Evolutionary conservation across 495 filamentous ascomycete species (phyloP).

Genomic region (Talaromyces liani): DNA sequence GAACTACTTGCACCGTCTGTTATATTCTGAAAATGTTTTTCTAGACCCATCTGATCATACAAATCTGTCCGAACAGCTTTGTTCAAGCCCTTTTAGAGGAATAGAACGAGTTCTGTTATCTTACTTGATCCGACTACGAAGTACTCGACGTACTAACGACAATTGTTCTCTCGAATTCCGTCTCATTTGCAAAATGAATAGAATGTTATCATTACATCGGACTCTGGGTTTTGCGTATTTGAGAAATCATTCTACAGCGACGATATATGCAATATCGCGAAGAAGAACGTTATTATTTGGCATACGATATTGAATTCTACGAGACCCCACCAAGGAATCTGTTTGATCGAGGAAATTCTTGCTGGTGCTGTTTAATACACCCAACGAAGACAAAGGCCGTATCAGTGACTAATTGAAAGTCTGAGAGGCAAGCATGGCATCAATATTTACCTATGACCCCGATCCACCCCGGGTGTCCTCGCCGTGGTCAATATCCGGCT

Average conservation of each 20-base stretch:
- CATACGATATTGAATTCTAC: slow-evolving; percentile 1
- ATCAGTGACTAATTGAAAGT: background rate
- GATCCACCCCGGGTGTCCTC: slow-evolving; percentile 82
- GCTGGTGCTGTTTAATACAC: background rate
- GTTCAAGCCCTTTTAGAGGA: slow-evolving; percentile 1
- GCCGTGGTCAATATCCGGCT: slow-evolving; percentile 65
- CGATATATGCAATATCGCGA: slow-evolving; percentile 3
- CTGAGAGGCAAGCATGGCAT: slow-evolving; percentile 59
- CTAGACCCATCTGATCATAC: background rate
- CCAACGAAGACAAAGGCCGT: background rate
- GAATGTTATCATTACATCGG: slow-evolving; percentile 1
- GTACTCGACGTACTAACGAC: background rate
- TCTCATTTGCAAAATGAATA: slow-evolving; percentile 6
- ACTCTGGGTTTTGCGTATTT: slow-evolving; percentile 5
- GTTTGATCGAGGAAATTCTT: too few species aligned
- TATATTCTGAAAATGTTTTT: background rate
- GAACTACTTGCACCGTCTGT: background rate
- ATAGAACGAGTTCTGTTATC: background rate
- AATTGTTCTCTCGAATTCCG: background rate
- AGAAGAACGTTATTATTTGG: background rate
- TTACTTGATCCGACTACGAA: background rate
- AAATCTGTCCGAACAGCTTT: background rate
- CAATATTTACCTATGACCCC: slow-evolving; percentile 90
- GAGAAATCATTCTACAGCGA: background rate
- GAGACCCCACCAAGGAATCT: background rate